A percentile compares a stretch with the other conserved stretches of the same genome.
phyloP scores from a whole-genome alignment of 2,329 filamentous ascomycete genomes.

The Exophiala bonariae region DNA sequence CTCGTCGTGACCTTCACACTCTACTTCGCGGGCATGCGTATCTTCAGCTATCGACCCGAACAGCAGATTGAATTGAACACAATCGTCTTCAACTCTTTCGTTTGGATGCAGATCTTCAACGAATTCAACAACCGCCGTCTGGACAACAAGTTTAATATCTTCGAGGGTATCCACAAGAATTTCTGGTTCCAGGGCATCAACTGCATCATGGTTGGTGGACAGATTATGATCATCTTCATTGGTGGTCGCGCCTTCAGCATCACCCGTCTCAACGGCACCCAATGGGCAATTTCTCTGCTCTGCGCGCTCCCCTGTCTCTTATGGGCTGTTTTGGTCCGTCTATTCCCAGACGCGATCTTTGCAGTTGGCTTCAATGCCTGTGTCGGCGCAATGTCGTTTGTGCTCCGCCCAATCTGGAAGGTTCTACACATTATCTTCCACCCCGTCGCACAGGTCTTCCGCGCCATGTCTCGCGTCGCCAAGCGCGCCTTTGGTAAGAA shows the following conservation, averaged over 20 bases:
- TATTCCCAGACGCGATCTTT: slow-evolving; percentile 71
- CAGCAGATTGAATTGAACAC: slow-evolving; percentile 63
- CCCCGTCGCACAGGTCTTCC: slow-evolving; percentile 31
- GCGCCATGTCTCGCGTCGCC: slow-evolving; percentile 23
- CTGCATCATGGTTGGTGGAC: slow-evolving; percentile 81
- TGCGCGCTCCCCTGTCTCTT: slow-evolving; percentile 84
- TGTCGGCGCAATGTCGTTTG: slow-evolving; percentile 53
- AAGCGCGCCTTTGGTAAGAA: slow-evolving; percentile 24
- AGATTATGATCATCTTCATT: slow-evolving; percentile 85
- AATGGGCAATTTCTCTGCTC: slow-evolving; percentile 87
- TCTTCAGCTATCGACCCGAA: slow-evolving; percentile 58
- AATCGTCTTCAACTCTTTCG: slow-evolving; percentile 95
- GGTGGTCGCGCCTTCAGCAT: slow-evolving; percentile 81
- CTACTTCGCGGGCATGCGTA: slow-evolving; percentile 68
- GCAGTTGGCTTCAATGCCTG: slow-evolving; percentile 50
- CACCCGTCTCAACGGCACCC: slow-evolving; percentile 63
- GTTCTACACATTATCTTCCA: slow-evolving; percentile 31
- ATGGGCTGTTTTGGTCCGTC: slow-evolving; percentile 75
- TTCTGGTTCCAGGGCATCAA: slow-evolving; percentile 89
- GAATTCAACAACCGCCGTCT: slow-evolving; percentile 95
- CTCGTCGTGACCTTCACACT: slow-evolving; percentile 75
- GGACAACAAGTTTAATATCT: slow-evolving; percentile 94
- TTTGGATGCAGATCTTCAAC: slow-evolving; percentile 99
- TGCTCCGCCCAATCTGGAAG: slow-evolving; percentile 44
- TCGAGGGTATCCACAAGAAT: slow-evolving; percentile 82